Conservation (phyloP, 805 yeast genomes). For the Clavispora vitiphila region DNA sequence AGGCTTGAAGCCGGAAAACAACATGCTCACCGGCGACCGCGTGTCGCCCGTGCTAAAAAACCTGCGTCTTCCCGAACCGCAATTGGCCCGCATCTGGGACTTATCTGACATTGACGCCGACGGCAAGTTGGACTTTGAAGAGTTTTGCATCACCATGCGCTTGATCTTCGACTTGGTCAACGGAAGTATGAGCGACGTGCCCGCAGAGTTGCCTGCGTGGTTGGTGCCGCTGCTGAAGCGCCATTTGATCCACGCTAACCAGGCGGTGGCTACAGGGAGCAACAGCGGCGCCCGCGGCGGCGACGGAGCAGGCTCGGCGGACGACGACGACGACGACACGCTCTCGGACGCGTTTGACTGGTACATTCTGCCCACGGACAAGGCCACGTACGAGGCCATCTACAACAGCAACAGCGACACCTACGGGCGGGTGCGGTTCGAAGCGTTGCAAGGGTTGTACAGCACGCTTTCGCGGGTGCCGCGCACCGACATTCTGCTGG, state of each 20-base stretch:
- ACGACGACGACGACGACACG: constrained; percentile 59
- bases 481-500: constrained; percentile 75
- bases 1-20: constrained; percentile 77
- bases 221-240: constrained; percentile 85
- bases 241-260: constrained; percentile 79
- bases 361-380: constrained; percentile 92
- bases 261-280: constrained; percentile 46
- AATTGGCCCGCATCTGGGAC: constrained; percentile 84
- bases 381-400: constrained; percentile 69
- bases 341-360: constrained; percentile 78
- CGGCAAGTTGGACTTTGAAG: constrained; percentile 81
- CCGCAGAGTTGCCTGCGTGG: constrained; percentile 81
- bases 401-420: constrained; percentile 70
- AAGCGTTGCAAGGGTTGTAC: constrained; percentile 65
- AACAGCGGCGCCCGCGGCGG: constrained; percentile 2
- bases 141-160: constrained; percentile 96
- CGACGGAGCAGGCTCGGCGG: neutral
- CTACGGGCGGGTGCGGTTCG: constrained; percentile 75
- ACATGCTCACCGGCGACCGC: constrained; percentile 77
- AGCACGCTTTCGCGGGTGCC: constrained; percentile 68
- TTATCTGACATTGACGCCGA: constrained; percentile 34
- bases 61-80: constrained; percentile 41
- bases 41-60: constrained; percentile 85
- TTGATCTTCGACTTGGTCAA: constrained; percentile 87
- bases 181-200: constrained; percentile 53